Evolutionary conservation across 2,329 filamentous ascomycete genomes (phyloP), one percentile per base, ranked within the genome.

Genomic region (Calonectria naviculata): DNA sequence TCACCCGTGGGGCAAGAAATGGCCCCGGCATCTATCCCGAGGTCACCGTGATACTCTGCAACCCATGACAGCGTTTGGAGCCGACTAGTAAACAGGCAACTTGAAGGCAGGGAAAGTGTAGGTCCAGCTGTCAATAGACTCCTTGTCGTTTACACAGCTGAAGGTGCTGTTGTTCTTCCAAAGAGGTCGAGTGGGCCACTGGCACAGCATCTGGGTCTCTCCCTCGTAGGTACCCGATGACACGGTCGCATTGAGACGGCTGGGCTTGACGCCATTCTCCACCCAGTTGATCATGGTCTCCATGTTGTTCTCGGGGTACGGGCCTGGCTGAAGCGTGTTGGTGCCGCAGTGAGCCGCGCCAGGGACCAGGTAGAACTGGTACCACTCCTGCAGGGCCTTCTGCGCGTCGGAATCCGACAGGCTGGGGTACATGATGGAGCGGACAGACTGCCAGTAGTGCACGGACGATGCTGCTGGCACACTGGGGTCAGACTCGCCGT

Each of bases 261-360:
- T 52, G 0, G 83, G 84, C 70, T 73, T 76, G 28, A 81, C 73
- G 13, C 80, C 92, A 72, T 93, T 93, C 73, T 88, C 89, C 12
- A 94, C 84, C 76, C 87, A 93, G 77, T 94, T 90, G 78, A 94
- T 93, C n/a, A 91, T 90, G 3, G 91, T 93, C 2, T 91, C 89
- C 80, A 93, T 90, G 47, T 94, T 91, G 6, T 90, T 90, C 71
- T 90, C 85, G 0, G 85, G 86, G 74, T 83, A 87, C 0, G 84
- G 83, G 0, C 83, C 84, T 0, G 85, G 85, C 80, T 87, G 84
- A 1, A 84, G 79, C 6, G 78, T 67, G 79, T 88, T 89, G 31
- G 80, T 77, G 0, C 82, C 79, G 73, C 88, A 91, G 80, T 89
- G 88, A 0, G 82, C 87, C 0, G 85, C 88, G 28, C 88, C 88